Percentiles rank a stretch among this genome's conserved stretches.
These are phyloP conservation scores for Rhododendron vialii DNA, from an alignment of 148 eudicot species.

Conservation along the genomic window DNA sequence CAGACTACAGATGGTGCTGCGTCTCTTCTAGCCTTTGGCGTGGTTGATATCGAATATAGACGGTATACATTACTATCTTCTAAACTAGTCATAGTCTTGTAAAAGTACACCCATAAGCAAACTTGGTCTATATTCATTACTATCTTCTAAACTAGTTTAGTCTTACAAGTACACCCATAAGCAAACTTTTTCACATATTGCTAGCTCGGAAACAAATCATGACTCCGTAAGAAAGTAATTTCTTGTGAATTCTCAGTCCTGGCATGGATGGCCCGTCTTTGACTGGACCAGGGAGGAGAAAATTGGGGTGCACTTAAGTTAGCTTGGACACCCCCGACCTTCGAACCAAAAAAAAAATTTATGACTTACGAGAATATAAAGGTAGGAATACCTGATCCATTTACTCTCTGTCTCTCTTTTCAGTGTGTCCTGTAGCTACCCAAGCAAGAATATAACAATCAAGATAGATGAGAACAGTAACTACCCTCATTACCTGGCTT, in stretches of 20 bases:
- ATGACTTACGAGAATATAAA: neutral
- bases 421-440: slow-evolving; percentile 69
- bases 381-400: too few species aligned
- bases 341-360: too few species aligned
- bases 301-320: too few species aligned
- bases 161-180: too few species aligned
- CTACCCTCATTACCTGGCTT: slow-evolving; percentile 66
- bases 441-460: slow-evolving; percentile 60
- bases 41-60: slow-evolving; percentile 64
- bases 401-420: slow-evolving; percentile 6
- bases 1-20: slow-evolving; percentile 50
- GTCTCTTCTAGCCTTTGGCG: slow-evolving; percentile 45
- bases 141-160: neutral
- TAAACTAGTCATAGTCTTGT: neutral
- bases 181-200: too few species aligned
- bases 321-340: too few species aligned
- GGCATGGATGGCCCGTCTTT: too few species aligned
- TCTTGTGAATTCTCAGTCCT: too few species aligned
- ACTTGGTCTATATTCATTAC: slow-evolving; percentile 10
- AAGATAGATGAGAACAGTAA: slow-evolving; percentile 71
- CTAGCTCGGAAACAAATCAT: too few species aligned
- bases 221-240: too few species aligned
- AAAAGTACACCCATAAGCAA: too few species aligned
- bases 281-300: too few species aligned
- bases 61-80: slow-evolving; percentile 29